Evolutionary conservation across 1,284 basidiomycete species (phyloP), one percentile per base, ranked within the genome.

Genomic region (Moesziomyces sp.): DNA sequence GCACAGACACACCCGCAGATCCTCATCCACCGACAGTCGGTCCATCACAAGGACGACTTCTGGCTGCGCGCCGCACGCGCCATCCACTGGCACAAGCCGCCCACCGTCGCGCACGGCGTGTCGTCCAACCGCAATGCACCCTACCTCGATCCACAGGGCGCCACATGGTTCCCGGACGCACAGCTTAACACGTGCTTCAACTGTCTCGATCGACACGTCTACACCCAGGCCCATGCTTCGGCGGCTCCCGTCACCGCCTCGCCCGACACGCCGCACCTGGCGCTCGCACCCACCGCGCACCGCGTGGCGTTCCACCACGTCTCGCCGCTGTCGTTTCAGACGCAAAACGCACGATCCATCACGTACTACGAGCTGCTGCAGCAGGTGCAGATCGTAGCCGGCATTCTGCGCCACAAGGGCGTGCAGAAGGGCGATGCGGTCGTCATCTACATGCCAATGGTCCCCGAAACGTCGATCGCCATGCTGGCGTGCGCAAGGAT

Each of bases 391-490:
- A 49, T 70, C 26, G 68, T 80, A 4, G 79, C 81, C 19, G 81
- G 81, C 7, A 75, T 83, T 7, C 54, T 83, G 28, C 70, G 70
- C 9, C 59, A 66, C 42, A 66, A 70, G 44, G 72, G 77, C 1
- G 76, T 83, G 19, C 23, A 49, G 10, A 83, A 80, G 54, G 82
- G 82, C 8, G 82, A 83, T 63, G 52, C 66, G 0, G 79, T 81
- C 48, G 70, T 80, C 42, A 77, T 83, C 50, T 83, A 83, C 66
- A 76, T 83, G 71, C 80, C 83, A 35, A 84, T 83, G 81, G 72
- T 82, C 7, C 67, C 74, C 44, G 80, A 83, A 45, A 77, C 82
- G 7, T 74, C 76, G 11, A 60, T 83, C 35, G 79, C 81, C 3
- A 80, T 83, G 76, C 54, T 83, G 7, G 81, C 81, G 0, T 80